Conservation (phyloP, 78 protist genomes). For the Thecamonas trahens region DNA sequence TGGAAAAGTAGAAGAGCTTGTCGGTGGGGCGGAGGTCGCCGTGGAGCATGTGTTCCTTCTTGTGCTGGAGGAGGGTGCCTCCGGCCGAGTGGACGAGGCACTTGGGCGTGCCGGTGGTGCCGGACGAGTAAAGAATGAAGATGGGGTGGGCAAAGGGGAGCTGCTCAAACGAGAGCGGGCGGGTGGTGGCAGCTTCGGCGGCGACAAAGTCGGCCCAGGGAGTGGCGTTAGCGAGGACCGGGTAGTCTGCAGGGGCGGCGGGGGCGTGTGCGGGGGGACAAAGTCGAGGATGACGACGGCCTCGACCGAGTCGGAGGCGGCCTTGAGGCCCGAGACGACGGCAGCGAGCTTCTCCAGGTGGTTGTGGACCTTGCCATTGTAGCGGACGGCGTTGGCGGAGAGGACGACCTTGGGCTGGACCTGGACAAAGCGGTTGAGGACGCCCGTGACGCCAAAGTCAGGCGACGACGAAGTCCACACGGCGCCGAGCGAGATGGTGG, state of each 20-base stretch:
- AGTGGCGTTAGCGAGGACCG: too few species aligned
- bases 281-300: slow-evolving; percentile 10
- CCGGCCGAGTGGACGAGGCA: slow-evolving; percentile 46
- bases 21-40: background rate
- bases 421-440: slow-evolving; percentile 22
- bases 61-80: slow-evolving; percentile 17
- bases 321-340: background rate
- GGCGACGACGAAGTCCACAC: slow-evolving; percentile 21
- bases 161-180: slow-evolving; percentile 21
- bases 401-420: slow-evolving; percentile 18
- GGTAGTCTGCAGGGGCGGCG: background rate
- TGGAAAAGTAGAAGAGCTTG: slow-evolving; percentile 10
- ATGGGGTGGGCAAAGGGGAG: slow-evolving; percentile 43
- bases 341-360: slow-evolving; percentile 15
- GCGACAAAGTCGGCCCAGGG: background rate
- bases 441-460: slow-evolving; percentile 39
- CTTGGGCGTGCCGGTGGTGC: slow-evolving; percentile 53
- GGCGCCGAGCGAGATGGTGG: slow-evolving; percentile 26
- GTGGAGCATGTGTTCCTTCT: slow-evolving; percentile 9
- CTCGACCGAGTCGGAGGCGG: background rate
- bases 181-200: background rate
- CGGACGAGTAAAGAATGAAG: slow-evolving; percentile 24
- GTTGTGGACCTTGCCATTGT: slow-evolving; percentile 25
- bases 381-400: slow-evolving; percentile 17
- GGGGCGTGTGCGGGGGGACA: background rate